A percentile compares a stretch with the other conserved stretches of the same genome.
Conservation (phyloP, 1,284 basidiomycete species). For the Chondrostereum purpureum region DNA sequence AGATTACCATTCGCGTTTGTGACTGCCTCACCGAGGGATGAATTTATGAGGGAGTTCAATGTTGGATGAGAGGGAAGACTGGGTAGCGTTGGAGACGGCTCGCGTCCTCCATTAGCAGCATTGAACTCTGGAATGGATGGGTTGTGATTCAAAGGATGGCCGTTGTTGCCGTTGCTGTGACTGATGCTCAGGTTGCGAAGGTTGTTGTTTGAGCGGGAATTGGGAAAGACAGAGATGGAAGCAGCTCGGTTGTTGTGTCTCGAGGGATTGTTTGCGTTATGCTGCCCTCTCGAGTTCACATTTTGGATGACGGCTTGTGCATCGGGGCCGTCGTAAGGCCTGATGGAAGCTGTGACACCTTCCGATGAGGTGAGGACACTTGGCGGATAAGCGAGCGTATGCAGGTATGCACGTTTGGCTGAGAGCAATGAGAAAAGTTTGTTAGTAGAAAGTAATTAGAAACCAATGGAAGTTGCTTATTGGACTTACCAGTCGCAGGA, state of each 20-base stretch:
- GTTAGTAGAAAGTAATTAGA: constrained; percentile 6
- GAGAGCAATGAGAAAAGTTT: constrained; percentile 9
- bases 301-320: constrained; percentile 86
- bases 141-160: constrained; percentile 28
- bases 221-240: constrained; percentile 61
- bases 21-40: constrained; percentile 49
- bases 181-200: constrained; percentile 32
- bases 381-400: constrained; percentile 79
- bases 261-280: constrained; percentile 50
- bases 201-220: constrained; percentile 29
- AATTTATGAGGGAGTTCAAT: constrained; percentile 73
- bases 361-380: constrained; percentile 55
- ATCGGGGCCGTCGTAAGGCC: constrained; percentile 92
- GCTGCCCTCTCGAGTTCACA: constrained; percentile 70
- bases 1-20: constrained; percentile 30
- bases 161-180: constrained; percentile 27
- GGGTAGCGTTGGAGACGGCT: constrained; percentile 77
- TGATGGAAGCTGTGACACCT: constrained; percentile 58
- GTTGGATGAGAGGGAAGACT: constrained; percentile 74
- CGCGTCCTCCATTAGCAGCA: constrained; percentile 36
- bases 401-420: constrained; percentile 89
- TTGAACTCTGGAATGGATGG: constrained; percentile 45
- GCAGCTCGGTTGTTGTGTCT: constrained; percentile 66
- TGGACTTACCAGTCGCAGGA: constrained; percentile 67
- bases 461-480: neutral